Conservation (phyloP, 108 stramenopile species). For the Nannochloropsis oceanica region DNA sequence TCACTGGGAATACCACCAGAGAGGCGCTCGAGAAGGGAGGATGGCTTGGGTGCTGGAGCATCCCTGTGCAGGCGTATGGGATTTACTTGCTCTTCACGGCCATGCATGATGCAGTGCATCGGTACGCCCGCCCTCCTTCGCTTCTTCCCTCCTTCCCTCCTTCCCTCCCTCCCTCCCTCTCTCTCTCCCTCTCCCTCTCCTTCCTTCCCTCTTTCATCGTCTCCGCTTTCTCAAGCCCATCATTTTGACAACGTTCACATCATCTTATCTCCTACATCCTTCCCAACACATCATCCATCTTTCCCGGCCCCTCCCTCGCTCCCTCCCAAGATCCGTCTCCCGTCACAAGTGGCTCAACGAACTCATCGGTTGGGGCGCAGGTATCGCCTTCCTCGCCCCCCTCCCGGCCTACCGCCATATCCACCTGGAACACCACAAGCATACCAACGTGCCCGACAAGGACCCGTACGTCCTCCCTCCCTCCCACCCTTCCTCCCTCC, state of each 20-base stretch:
- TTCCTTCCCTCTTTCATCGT: not conserved
- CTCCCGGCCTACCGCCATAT: not conserved
- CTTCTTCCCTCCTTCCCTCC: not conserved
- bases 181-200: not conserved
- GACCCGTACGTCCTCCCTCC: not conserved
- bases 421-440: not conserved
- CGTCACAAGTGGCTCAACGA: not conserved
- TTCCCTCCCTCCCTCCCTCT: not conserved
- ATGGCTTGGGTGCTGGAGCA: not conserved
- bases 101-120: not conserved
- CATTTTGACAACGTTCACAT: not conserved
- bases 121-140: not conserved
- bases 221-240: not conserved
- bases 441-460: not conserved
- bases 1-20: not conserved
- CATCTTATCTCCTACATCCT: not conserved
- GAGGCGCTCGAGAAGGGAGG: not conserved
- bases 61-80: not conserved
- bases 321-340: not conserved
- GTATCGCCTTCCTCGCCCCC: not conserved
- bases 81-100: not conserved
- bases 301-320: too few relatives aligned
- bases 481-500: not conserved
- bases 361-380: not conserved
- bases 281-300: too few relatives aligned